Base-by-base conservation (phyloP, 1,284 basidiomycete genomes). In the Ustilago lituana region DNA sequence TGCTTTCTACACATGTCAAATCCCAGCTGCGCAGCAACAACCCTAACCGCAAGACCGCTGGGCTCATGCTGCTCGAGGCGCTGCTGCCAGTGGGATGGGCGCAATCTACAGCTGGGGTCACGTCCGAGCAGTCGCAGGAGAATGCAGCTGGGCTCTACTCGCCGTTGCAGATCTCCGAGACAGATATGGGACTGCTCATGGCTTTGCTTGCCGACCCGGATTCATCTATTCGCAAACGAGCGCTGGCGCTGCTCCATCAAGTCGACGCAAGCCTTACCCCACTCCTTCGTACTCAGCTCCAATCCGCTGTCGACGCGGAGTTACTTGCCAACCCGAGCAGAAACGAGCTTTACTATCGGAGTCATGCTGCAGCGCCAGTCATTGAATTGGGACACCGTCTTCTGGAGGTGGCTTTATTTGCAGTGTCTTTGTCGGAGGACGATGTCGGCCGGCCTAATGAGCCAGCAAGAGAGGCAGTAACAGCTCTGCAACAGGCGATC, bases 161-260 rank as follows among this genome's bases (percentile, higher is more conserved):
- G 22, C 62, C 62, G 4, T 14, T 65, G 22, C 40, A 47, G 1
- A 31, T 65, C 9, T 48, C 55, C 2, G 63, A 71, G 37, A 23
- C 32, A 0, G 58, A 66, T 2, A 62, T 71, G 62, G 63, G 29
- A 0, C 55, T 46, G 26, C 58, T 71, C 11, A 71, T 66, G 63
- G 43, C 47, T 9, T 22, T 66, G 11, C 51, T 71, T 5, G 36
- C 50, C 5, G 62, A 71, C 27, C 24, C 37, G 2, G 68, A 71
- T 23, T 15, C 54, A 0, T 58, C 54, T 14, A 48, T 66, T 4
- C 62, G 68, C 15, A 50, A 27, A 12, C 33, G 48, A n/a, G 49
- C 53, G 9, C 32, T 58, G 19, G 29, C 32, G n/a, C 14, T 71
- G 36, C 55, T 71, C 11, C 45, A 66, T 10, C 23, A 24, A 14